Conservation (phyloP, 495 filamentous ascomycete species). For the Chaetomium fimeti region DNA sequence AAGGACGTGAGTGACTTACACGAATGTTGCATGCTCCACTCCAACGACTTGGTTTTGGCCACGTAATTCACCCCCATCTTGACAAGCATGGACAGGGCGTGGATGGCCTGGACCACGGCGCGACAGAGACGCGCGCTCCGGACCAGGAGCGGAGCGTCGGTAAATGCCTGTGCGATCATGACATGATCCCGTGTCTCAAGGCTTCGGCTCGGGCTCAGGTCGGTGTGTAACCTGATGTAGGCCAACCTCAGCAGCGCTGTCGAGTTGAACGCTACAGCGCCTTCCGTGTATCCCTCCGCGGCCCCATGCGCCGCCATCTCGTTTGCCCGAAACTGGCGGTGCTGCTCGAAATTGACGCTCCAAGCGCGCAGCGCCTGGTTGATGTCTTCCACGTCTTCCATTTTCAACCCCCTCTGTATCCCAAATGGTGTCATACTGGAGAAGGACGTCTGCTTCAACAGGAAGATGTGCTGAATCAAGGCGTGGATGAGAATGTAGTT, state of each 20-base stretch:
- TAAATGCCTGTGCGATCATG: slow-evolving; percentile 58
- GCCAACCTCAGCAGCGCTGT: slow-evolving; percentile 64
- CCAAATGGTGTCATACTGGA: slow-evolving; percentile 46
- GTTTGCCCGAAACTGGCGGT: slow-evolving; percentile 41
- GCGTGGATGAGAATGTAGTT: slow-evolving; percentile 69
- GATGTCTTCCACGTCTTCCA: slow-evolving; percentile 56
- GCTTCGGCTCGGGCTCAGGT: slow-evolving; percentile 60
- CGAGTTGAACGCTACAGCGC: slow-evolving; percentile 65
- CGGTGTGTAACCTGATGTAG: slow-evolving; percentile 66
- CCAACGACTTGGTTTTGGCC: slow-evolving; percentile 63
- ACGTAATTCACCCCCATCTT: slow-evolving; percentile 68
- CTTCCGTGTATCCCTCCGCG: slow-evolving; percentile 50
- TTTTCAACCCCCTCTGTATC: slow-evolving; percentile 46
- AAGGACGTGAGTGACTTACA: slow-evolving; percentile 38
- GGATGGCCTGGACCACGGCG: slow-evolving; percentile 66
- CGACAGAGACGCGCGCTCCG: slow-evolving; percentile 57
- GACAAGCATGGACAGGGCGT: slow-evolving; percentile 65
- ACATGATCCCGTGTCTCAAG: slow-evolving; percentile 62
- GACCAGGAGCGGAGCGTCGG: slow-evolving; percentile 56
- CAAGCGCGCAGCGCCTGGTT: slow-evolving; percentile 61
- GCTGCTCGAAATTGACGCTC: slow-evolving; percentile 62
- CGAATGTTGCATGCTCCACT: slow-evolving; percentile 72
- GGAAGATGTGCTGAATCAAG: slow-evolving; percentile 66
- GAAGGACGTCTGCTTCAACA: slow-evolving; percentile 59
- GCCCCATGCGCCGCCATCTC: slow-evolving; percentile 38